A percentile compares a stretch with the other conserved stretches of the same genome.
Conservation (phyloP, 805 yeast species). For the Saturnispora zaruensis region DNA sequence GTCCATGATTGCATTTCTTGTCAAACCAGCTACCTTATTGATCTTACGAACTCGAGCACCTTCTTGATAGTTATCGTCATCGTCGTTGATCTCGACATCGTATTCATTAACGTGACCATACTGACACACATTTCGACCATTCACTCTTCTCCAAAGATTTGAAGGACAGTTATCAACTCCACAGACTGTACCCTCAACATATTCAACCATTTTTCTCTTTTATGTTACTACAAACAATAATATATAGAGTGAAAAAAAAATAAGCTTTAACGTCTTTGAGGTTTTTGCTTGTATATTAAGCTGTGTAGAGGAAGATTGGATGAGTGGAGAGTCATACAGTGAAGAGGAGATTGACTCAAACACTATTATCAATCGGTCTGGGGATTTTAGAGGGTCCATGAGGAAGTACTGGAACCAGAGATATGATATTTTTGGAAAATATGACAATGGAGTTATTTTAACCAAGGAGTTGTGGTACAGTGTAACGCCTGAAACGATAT, state of each 20-base stretch:
- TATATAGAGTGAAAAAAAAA: neutral
- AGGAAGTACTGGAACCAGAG: slow-evolving; percentile 57
- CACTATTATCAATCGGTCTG: slow-evolving; percentile 9
- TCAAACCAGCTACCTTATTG: slow-evolving; percentile 37
- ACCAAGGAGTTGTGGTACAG: slow-evolving; percentile 76
- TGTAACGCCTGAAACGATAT: slow-evolving; percentile 76
- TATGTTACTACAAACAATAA: neutral
- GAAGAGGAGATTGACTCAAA: slow-evolving; percentile 8
- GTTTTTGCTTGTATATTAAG: neutral
- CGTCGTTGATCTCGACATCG: slow-evolving; percentile 70
- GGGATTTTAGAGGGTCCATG: slow-evolving; percentile 17
- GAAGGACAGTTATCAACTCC: slow-evolving; percentile 89
- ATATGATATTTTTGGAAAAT: slow-evolving; percentile 50
- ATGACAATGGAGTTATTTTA: slow-evolving; percentile 60
- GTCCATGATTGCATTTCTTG: slow-evolving; percentile 9
- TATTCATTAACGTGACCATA: slow-evolving; percentile 86
- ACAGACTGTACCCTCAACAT: slow-evolving; percentile 68
- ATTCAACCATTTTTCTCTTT: slow-evolving; percentile 15
- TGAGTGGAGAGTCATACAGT: neutral
- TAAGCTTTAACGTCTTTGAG: neutral
- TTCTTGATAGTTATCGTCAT: slow-evolving; percentile 57
- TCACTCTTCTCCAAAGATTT: slow-evolving; percentile 56
- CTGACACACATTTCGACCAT: slow-evolving; percentile 80
- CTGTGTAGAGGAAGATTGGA: neutral
- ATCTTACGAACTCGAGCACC: slow-evolving; percentile 41